phyloP scores from a whole-genome alignment of 2,329 filamentous ascomycete genomes.

The Zelopaecilomyces penicillatus region DNA sequence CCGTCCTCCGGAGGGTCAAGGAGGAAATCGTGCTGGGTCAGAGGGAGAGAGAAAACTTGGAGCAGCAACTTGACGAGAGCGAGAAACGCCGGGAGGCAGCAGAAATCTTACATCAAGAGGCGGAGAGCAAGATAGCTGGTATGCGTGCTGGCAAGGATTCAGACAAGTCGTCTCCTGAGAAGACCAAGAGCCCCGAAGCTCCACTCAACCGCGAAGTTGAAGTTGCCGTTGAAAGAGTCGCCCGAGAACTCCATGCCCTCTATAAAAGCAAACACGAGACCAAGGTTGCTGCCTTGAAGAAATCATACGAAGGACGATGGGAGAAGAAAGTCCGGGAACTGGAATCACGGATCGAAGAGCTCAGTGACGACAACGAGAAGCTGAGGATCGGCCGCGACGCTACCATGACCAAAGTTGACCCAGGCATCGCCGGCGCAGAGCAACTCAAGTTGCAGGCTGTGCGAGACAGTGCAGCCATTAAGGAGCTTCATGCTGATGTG shows the following conservation, averaged over 20 bases:
- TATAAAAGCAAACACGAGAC: constrained; percentile 98
- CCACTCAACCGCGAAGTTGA: constrained; percentile 58
- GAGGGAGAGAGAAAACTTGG: constrained; percentile 71
- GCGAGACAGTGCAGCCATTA: constrained; percentile 57
- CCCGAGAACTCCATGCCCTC: constrained; percentile 81
- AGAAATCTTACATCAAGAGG: constrained; percentile 67
- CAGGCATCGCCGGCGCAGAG: constrained; percentile 36
- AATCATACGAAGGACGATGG: constrained; percentile 76
- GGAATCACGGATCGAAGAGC: constrained; percentile 60
- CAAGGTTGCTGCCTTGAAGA: constrained; percentile 85
- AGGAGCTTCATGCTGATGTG: constrained; percentile 63
- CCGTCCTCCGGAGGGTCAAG: constrained; percentile 68
- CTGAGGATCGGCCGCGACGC: constrained; percentile 58
- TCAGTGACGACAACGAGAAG: constrained; percentile 66
- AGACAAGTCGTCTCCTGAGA: constrained; percentile 31
- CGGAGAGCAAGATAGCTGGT: constrained; percentile 65
- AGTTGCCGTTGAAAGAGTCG: constrained; percentile 78
- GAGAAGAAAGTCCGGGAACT: constrained; percentile 81
- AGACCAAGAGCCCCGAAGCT: constrained; percentile 21
- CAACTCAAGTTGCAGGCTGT: constrained; percentile 51
- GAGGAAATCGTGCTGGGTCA: constrained; percentile 73
- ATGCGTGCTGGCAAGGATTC: constrained; percentile 56
- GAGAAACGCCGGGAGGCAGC: constrained; percentile 67
- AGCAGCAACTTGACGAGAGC: constrained; percentile 65
- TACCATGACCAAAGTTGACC: constrained; percentile 52